Percentiles rank a stretch among this genome's conserved stretches.
phyloP scores from a whole-genome alignment of 2,329 filamentous ascomycete species.

The Daldinia sp. region DNA sequence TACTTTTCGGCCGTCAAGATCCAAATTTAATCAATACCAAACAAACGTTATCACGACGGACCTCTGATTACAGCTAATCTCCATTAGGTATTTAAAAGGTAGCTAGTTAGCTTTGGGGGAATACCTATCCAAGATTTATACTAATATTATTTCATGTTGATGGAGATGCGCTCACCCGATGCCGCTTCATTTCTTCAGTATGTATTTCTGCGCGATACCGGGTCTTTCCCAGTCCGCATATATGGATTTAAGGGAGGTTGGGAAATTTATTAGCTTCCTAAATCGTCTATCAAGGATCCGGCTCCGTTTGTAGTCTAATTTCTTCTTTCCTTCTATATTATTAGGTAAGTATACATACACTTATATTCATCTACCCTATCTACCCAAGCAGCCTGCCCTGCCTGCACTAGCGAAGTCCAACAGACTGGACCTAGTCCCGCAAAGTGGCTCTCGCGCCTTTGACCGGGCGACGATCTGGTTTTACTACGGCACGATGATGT shows the following conservation, averaged over 20 bases:
- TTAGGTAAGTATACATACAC: too few species aligned
- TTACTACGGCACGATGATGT: conserved; percentile 19
- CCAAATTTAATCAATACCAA: not conserved
- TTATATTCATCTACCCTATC: conserved; percentile 20
- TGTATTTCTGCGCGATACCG: not conserved
- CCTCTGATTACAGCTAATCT: too few species aligned
- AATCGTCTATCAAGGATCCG: conserved; percentile 21
- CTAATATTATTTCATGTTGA: not conserved
- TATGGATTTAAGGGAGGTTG: conserved; percentile 26
- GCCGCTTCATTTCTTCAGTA: not conserved
- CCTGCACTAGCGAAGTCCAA: not conserved
- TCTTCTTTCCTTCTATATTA: conserved; percentile 2
- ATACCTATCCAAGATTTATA: not conserved
- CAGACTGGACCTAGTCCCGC: conserved; percentile 23
- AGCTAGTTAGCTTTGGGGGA: too few species aligned
- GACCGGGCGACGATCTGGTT: conserved; percentile 42
- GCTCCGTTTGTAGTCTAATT: conserved; percentile 29
- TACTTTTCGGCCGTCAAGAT: not conserved
- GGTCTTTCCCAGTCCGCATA: too few species aligned
- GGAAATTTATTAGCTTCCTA: conserved; percentile 4
- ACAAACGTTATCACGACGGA: too few species aligned
- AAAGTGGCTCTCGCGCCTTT: conserved; percentile 41
- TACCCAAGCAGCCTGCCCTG: conserved; percentile 7
- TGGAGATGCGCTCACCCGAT: not conserved
- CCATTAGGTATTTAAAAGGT: not conserved